These are phyloP conservation scores for Linnemannia schmuckeri DNA, from an alignment of 192 early-diverging fungal genomes.

Conservation along the genomic window DNA sequence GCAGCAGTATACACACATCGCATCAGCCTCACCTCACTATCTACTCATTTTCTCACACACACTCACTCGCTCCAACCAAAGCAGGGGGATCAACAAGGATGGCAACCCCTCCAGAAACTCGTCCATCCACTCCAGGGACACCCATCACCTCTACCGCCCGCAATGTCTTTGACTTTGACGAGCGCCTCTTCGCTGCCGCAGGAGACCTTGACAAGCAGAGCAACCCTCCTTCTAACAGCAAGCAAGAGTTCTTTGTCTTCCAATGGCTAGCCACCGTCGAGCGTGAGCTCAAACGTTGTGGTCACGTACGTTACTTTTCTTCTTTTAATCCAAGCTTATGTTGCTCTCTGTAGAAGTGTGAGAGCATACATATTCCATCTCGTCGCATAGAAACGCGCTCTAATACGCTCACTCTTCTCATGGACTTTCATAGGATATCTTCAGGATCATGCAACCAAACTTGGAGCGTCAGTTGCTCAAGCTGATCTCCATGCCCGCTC, in stretches of 20 bases:
- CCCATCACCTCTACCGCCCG: constrained; percentile 40
- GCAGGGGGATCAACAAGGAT: not conserved
- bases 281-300: constrained; percentile 70
- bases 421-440: constrained; percentile 57
- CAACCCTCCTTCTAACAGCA: constrained; percentile 54
- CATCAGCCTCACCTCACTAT: not conserved
- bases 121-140: constrained; percentile 53
- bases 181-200: constrained; percentile 39
- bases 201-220: constrained; percentile 51
- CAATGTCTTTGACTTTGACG: constrained; percentile 55
- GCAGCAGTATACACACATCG: not conserved
- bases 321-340: not conserved
- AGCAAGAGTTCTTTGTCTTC: constrained; percentile 88
- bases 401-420: not conserved
- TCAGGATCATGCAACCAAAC: constrained; percentile 74
- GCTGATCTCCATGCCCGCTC: constrained; percentile 70
- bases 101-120: constrained; percentile 42
- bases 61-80: not conserved
- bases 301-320: constrained; percentile 55
- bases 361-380: constrained; percentile 6
- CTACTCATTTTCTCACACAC: not conserved
- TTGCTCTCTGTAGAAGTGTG: not conserved
- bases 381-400: not conserved
- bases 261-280: constrained; percentile 92
- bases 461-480: constrained; percentile 84